A percentile compares a stretch with the other conserved stretches of the same genome.
Conservation (phyloP, 768 basidiomycete species). For the Mycena vulgaris region DNA sequence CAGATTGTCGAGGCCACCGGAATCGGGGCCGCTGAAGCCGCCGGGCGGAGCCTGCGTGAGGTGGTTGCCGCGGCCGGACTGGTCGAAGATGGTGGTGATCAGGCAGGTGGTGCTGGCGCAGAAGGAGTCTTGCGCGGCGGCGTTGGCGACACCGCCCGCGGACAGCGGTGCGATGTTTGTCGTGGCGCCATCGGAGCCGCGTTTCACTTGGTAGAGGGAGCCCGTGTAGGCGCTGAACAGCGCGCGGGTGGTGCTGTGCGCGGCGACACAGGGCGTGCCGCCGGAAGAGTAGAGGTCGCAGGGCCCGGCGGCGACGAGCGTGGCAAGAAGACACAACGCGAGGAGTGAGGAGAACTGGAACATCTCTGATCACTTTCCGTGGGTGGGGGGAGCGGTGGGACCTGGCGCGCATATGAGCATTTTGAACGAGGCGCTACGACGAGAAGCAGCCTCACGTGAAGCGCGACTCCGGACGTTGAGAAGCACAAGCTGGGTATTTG, state of each 20-base stretch:
- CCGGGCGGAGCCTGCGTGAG: conserved; percentile 19
- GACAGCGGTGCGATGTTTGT: conserved; percentile 31
- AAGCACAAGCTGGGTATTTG: conserved; percentile 10
- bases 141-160: conserved; percentile 39
- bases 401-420: conserved; percentile 1
- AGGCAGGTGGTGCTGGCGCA: conserved; percentile 31
- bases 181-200: conserved; percentile 29
- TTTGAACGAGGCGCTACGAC: background rate
- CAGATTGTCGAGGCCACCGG: conserved; percentile 21
- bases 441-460: conserved; percentile 9
- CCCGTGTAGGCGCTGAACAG: conserved; percentile 29
- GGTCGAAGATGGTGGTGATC: conserved; percentile 39
- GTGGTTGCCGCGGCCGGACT: too few relatives aligned
- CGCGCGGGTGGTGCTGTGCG: conserved; percentile 30
- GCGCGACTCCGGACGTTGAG: conserved; percentile 6
- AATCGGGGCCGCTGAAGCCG: too few relatives aligned
- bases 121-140: conserved; percentile 31
- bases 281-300: conserved; percentile 32
- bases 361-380: conserved; percentile 20
- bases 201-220: conserved; percentile 34
- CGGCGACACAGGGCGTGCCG: conserved; percentile 30
- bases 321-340: conserved; percentile 21
- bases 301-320: conserved; percentile 29
- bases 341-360: conserved; percentile 32
- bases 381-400: background rate